Evolutionary conservation across 2,329 filamentous ascomycete genomes (phyloP).

Genomic region (Colletotrichum truncatum): DNA sequence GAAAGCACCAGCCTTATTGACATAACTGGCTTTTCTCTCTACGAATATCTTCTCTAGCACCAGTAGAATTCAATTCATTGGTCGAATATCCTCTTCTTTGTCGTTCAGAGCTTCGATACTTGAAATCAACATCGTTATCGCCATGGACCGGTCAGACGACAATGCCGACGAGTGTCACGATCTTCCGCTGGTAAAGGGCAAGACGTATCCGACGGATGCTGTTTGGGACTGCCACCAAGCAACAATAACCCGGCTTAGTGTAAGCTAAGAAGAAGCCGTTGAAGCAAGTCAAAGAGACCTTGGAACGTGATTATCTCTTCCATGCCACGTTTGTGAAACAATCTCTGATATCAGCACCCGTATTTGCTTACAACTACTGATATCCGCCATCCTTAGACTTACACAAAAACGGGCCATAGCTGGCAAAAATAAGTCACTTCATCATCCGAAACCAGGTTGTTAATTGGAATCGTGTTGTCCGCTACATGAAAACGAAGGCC

Average conservation of each 20-base stretch:
- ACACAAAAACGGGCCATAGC: not conserved
- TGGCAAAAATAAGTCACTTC: not conserved
- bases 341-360: not conserved
- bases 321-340: not conserved
- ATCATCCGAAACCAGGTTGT: not conserved
- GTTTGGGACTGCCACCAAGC: not conserved
- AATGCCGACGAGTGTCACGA: not conserved
- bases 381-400: not conserved
- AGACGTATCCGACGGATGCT: not conserved
- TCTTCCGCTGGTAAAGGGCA: not conserved
- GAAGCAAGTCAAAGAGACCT: slow-evolving; percentile 13
- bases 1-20: not conserved
- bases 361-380: too few species aligned
- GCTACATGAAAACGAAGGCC: slow-evolving; percentile 2
- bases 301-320: slow-evolving; percentile 8
- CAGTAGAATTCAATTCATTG: too few species aligned
- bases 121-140: too few species aligned
- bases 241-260: slow-evolving; percentile 2
- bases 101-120: too few species aligned
- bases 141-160: too few species aligned
- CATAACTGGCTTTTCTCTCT: not conserved
- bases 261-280: not conserved
- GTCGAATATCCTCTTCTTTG: too few species aligned
- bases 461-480: not conserved
- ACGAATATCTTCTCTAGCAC: too few species aligned